Percentiles rank a stretch among this genome's conserved stretches.
Conservation (phyloP, 1,139 yeast species). For the Nakaseomyces kungkrabaensis region DNA sequence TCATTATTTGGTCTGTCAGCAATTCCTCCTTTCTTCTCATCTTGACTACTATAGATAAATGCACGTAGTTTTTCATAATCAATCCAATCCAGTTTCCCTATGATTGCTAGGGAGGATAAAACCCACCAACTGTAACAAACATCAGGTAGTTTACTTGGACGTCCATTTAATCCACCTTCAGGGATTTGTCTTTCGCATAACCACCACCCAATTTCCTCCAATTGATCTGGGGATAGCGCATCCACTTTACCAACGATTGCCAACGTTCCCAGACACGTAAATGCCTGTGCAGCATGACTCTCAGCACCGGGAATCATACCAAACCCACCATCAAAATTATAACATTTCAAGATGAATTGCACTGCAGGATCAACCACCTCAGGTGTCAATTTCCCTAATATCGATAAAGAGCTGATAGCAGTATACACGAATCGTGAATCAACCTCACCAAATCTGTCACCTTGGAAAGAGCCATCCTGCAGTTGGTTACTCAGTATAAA, state of each 20-base stretch:
- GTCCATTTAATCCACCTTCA: constrained; percentile 87
- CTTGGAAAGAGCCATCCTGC: constrained; percentile 72
- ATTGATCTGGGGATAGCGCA: constrained; percentile 28
- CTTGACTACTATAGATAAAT: constrained; percentile 75
- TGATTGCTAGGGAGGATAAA: constrained; percentile 62
- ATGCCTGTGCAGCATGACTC: constrained; percentile 88
- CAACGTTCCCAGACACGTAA: constrained; percentile 74
- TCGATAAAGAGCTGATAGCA: constrained; percentile 62
- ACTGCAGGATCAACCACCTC: constrained; percentile 58
- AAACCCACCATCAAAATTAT: constrained; percentile 92
- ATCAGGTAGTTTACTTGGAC: constrained; percentile 94
- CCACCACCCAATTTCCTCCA: constrained; percentile 57
- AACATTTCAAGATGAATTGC: constrained; percentile 56
- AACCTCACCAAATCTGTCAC: constrained; percentile 84
- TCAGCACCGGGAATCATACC: constrained; percentile 94
- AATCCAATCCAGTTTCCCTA: constrained; percentile 65
- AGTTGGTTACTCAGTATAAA: constrained; percentile 55
- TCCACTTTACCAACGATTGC: constrained; percentile 58
- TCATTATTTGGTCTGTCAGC: constrained; percentile 87
- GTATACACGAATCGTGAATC: constrained; percentile 87
- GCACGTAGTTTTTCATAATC: constrained; percentile 47
- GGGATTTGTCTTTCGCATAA: constrained; percentile 84
- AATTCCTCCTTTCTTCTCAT: constrained; percentile 71
- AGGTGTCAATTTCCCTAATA: constrained; percentile 54
- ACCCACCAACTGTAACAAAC: constrained; percentile 99